Evolutionary conservation across 1,284 basidiomycete genomes (phyloP).

Genomic region (Microstroma glucosiphilum): DNA sequence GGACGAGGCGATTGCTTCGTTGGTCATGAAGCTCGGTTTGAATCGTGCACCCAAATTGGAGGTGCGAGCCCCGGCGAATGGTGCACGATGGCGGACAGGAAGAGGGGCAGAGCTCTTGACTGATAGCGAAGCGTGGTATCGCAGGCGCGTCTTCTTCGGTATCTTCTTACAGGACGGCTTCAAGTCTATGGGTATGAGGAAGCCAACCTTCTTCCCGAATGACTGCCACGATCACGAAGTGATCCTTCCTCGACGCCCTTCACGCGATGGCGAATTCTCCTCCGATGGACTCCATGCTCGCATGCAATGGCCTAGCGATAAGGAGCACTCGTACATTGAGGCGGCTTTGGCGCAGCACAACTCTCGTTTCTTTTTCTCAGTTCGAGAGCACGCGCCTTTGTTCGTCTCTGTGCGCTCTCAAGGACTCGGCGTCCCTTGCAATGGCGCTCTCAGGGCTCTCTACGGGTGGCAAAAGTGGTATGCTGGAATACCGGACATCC

Average conservation of each 20-base stretch:
- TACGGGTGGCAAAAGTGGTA: neutral
- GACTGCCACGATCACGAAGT: conserved; percentile 3
- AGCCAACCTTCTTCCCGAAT: neutral
- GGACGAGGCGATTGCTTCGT: neutral
- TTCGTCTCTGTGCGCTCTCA: conserved; percentile 2
- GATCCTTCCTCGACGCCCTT: neutral
- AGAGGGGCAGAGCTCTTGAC: neutral
- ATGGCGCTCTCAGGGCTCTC: neutral
- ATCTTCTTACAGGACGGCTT: neutral
- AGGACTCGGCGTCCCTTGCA: neutral
- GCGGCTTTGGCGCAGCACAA: neutral
- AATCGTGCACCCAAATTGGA: conserved; percentile 6
- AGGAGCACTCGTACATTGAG: neutral
- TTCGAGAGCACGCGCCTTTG: neutral
- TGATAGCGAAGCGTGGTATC: neutral
- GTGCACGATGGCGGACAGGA: neutral
- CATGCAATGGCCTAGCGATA: neutral
- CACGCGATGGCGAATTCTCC: neutral
- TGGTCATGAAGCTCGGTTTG: neutral
- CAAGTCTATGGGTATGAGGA: neutral
- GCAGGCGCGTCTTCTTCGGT: neutral
- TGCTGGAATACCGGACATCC: neutral
- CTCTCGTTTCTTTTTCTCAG: neutral
- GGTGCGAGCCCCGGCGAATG: neutral
- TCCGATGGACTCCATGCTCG: neutral